These are phyloP conservation scores for Hura crepitans DNA, from an alignment of 441 rosid genomes.

Conservation along the genomic window DNA sequence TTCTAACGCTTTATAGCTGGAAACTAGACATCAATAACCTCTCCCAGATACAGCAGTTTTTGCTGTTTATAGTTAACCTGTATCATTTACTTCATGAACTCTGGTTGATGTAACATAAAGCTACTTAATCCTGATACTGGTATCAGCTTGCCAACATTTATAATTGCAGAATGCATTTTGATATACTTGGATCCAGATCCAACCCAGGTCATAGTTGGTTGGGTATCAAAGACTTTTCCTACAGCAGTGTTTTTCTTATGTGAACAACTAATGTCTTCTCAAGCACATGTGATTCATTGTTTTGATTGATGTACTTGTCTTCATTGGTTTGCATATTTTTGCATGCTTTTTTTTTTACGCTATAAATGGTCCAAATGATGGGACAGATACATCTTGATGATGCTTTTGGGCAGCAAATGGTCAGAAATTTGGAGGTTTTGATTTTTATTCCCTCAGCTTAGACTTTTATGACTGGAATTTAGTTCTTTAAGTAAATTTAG, in stretches of 20 bases:
- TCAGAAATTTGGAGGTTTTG: slow-evolving; percentile 82
- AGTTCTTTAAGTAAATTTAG: too few relatives aligned
- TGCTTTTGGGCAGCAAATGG: slow-evolving; percentile 98
- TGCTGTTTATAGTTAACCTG: background rate
- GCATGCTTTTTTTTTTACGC: slow-evolving; percentile 3
- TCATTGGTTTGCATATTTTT: slow-evolving; percentile 7
- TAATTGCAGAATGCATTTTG: slow-evolving; percentile 97
- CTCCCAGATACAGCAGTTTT: background rate
- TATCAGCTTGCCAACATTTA: slow-evolving; percentile 96
- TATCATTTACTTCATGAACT: slow-evolving; percentile 10
- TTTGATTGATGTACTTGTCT: background rate
- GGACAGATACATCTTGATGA: slow-evolving; percentile 89
- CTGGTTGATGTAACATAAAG: slow-evolving; percentile 21
- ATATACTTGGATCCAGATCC: slow-evolving; percentile 95
- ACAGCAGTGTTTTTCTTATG: slow-evolving; percentile 82
- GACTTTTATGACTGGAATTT: background rate
- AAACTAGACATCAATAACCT: slow-evolving; percentile 2
- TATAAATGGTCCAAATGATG: slow-evolving; percentile 15
- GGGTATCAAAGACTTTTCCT: slow-evolving; percentile 73
- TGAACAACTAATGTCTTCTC: slow-evolving; percentile 66
- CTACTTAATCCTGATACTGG: slow-evolving; percentile 49
- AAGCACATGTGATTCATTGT: slow-evolving; percentile 10
- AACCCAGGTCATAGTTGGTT: slow-evolving; percentile 61
- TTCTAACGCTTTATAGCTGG: background rate
- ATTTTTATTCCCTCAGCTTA: slow-evolving; percentile 13